Evolutionary conservation across 768 basidiomycete genomes (phyloP), one percentile per base, ranked within the genome.

Genomic region (Psilocybe sp.): DNA sequence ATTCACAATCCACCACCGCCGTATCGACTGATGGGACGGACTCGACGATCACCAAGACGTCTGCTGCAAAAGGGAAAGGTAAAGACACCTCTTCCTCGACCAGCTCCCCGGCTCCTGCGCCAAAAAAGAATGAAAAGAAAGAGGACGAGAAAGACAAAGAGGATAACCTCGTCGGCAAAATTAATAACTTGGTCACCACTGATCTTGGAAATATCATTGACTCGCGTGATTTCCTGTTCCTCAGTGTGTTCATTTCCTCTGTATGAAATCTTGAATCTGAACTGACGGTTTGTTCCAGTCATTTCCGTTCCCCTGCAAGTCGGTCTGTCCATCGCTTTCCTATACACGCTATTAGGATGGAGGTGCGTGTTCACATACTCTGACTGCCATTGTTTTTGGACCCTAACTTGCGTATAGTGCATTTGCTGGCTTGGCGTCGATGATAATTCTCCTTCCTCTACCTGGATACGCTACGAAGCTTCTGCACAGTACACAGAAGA

Each of bases 151-250:
- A 71, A 73, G 74, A 40, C 23, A 28, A 28, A 28, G 23, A 28
- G 7, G 23, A 28, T 28, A 83, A 84, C 57, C 66, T 89, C 16
- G 77, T 82, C 34, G 89, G 89, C 8, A 87, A 81, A 61, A 84
- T 92, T 61, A 90, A 86, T 63, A 91, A 89, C 32, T 47, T 63
- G 1, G 55, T 60, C 9, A 63, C 57, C 11, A 58, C 54, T 1
- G 59, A 63, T 40, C 28, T 75, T 45, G 53, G 53, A 16, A 69
- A 68, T 50, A 72, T 78, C 31, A 60, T 59, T n/a, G 61, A 63
- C 11, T 59, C 49, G 9, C 50, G 55, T 35, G 57, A 59, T 38
- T 60, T 60, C 48, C 42, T 64, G 15, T 42, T 51, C 10, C 36
- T 60, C 8, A 13, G 54, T 50, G 33, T 18, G 58, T 52, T 51